Conservation (phyloP, 345 rosid species). For the Aquilaria sinensis region DNA sequence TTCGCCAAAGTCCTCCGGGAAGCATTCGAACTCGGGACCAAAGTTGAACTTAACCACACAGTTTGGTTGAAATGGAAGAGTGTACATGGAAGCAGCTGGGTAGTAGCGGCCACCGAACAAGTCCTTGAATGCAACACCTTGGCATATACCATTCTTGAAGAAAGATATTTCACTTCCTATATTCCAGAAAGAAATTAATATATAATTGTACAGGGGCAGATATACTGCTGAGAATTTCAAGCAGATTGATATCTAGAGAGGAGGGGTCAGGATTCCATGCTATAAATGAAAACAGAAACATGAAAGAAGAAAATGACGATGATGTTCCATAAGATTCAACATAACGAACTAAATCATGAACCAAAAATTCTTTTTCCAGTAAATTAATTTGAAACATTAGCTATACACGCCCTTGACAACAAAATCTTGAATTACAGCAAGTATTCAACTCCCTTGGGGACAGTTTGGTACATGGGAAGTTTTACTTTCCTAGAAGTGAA, state of each 20-base stretch:
- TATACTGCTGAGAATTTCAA: background rate
- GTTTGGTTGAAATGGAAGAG: conserved; percentile 86
- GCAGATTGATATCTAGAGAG: no score
- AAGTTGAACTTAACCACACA: conserved; percentile 88
- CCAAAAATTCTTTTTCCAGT: no score
- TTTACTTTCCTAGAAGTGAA: no score
- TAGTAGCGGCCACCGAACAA: conserved; percentile 77
- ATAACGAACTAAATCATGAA: no score
- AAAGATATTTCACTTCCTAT: conserved; percentile 96
- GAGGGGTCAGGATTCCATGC: no score
- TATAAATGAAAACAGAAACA: background rate
- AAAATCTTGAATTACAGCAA: no score
- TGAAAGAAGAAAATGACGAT: no score
- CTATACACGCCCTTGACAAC: no score
- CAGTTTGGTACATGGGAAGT: no score
- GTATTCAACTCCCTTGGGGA: no score
- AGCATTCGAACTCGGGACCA: conserved; percentile 77
- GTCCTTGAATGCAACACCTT: conserved; percentile 90
- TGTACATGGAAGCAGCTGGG: conserved; percentile 99
- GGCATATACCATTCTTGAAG: conserved; percentile 82
- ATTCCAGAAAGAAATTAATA: conserved; percentile 10
- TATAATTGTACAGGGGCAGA: background rate
- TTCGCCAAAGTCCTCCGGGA: conserved; percentile 64
- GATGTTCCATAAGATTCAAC: no score
- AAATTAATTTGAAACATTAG: no score